Conservation (phyloP, 2,329 filamentous ascomycete species). For the Curvularia hawaiiensis region DNA sequence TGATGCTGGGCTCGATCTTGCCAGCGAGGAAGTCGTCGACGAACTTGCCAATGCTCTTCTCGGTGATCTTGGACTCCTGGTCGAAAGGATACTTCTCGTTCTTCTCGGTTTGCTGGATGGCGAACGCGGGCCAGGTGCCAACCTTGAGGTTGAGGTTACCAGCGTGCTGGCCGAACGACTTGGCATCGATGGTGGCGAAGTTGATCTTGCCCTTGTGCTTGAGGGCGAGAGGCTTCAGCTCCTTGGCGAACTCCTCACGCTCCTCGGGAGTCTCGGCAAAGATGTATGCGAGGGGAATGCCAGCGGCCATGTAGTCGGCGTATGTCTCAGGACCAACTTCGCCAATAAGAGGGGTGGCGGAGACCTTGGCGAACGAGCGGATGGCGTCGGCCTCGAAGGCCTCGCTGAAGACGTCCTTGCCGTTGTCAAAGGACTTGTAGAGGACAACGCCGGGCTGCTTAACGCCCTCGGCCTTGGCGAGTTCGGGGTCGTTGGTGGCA, state of each 20-base stretch:
- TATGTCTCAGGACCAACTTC: constrained; percentile 98
- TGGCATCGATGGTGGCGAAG: constrained; percentile 97
- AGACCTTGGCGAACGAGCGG: constrained; percentile 79
- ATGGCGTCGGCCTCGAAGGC: constrained; percentile 83
- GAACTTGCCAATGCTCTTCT: constrained; percentile 76
- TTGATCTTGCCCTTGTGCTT: constrained; percentile 94
- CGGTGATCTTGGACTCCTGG: constrained; percentile 78
- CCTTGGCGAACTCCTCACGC: constrained; percentile 76
- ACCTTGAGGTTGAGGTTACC: constrained; percentile 96
- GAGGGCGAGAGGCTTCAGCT: constrained; percentile 84
- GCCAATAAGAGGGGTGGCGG: constrained; percentile 88
- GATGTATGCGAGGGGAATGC: constrained; percentile 94
- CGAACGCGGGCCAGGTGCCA: constrained; percentile 95
- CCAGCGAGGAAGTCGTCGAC: constrained; percentile 83
- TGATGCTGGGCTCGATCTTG: constrained; percentile 94
- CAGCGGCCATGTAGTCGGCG: constrained; percentile 88
- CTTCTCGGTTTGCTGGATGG: constrained; percentile 93
- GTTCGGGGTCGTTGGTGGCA: constrained; percentile 77
- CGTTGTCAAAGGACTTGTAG: constrained; percentile 98
- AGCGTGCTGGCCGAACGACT: constrained; percentile 91
- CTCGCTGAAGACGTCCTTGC: constrained; percentile 82
- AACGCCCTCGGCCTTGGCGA: constrained; percentile 90
- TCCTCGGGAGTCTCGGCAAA: constrained; percentile 93
- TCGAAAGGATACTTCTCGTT: constrained; percentile 98
- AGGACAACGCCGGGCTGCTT: constrained; percentile 85